Evolutionary conservation across 169 alveolate species (phyloP).

Genomic region (Cryptosporidium tyzzeri): DNA sequence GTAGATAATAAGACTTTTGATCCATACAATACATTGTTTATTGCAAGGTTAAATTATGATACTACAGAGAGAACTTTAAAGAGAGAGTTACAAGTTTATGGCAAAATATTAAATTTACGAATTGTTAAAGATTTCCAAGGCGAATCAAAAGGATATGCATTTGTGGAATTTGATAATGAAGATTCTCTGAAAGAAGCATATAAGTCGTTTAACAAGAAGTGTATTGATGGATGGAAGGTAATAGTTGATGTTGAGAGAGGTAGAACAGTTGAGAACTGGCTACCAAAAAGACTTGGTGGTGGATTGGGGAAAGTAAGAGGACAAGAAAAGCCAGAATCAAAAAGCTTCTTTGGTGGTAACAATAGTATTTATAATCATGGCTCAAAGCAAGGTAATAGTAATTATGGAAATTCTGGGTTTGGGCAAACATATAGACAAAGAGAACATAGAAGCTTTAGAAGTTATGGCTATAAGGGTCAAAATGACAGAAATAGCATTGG

Average conservation of each 20-base stretch:
- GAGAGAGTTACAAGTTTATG: slow-evolving; percentile 85
- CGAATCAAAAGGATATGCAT: slow-evolving; percentile 89
- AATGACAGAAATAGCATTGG: background rate
- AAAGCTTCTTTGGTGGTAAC: background rate
- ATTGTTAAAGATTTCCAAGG: slow-evolving; percentile 83
- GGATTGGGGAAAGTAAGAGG: slow-evolving; percentile 84
- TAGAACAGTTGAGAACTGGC: slow-evolving; percentile 85
- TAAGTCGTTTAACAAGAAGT: slow-evolving; percentile 82
- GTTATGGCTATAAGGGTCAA: background rate
- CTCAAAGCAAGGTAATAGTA: background rate
- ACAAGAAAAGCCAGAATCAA: background rate
- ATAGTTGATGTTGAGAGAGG: slow-evolving; percentile 90
- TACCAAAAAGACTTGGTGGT: slow-evolving; percentile 89
- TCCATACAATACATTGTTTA: slow-evolving; percentile 87
- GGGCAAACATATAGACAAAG: slow-evolving; percentile 19
- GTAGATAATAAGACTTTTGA: slow-evolving; percentile 72
- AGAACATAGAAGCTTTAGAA: slow-evolving; percentile 5
- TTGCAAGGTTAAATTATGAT: slow-evolving; percentile 82
- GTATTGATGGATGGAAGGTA: slow-evolving; percentile 86
- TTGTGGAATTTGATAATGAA: slow-evolving; percentile 86
- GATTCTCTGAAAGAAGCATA: slow-evolving; percentile 83
- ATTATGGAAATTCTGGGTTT: background rate
- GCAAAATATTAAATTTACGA: slow-evolving; percentile 82
- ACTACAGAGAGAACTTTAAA: slow-evolving; percentile 84
- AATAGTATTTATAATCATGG: background rate